Base-by-base conservation (phyloP, 768 basidiomycete genomes). In the Lyophyllum shimeji region DNA sequence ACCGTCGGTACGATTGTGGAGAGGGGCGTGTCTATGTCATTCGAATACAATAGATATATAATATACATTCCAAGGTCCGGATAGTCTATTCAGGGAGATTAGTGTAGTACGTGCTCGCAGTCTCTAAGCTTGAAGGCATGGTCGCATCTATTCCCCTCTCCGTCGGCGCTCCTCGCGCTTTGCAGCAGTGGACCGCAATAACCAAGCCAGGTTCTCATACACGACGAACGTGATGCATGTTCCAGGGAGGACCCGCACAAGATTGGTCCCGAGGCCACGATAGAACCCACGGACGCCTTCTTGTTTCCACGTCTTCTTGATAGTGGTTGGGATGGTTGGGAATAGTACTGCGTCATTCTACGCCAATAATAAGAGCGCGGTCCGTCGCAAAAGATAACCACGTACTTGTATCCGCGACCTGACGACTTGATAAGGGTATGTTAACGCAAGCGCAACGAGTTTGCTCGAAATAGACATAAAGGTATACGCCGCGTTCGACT, bases 151-250 rank as follows among this genome's bases (percentile, higher is more conserved):
- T 34, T 52, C 31, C 46, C 42, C 4, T 18, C 21, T 52, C 42
- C 46, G 23, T 42, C 49, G 50, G 31, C 53, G 55, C 50, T 68
- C 69, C 55, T 80, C 82, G 27, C 80, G 76, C 56, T 71, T 79
- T n/a, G 76, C 74, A 46, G 90, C 90, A 2, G 80, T 80, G 5
- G 82, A 84, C 59, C 87, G 77, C 42, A 94, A 69, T 24, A 93
- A 65, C 91, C 91, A 94, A 0, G 92, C 91, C 53, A 94, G 68
- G 61, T 94, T 94, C 68, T 94, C 97, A 68, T 98, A 99, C 18
- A 98, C 95, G 37, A 98, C 96, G 62, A 98, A 97, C 4, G 96
- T 98, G 45, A 98, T 90, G 68, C 96, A 98, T 2, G 96, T 98
- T 25, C 96, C 97, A 0, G 97, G 97, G 15, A 98, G 80, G 47